A percentile compares a stretch with the other conserved stretches of the same genome.
phyloP scores from a whole-genome alignment of 2,329 filamentous ascomycete species.

The Keithomyces neogunnii region DNA sequence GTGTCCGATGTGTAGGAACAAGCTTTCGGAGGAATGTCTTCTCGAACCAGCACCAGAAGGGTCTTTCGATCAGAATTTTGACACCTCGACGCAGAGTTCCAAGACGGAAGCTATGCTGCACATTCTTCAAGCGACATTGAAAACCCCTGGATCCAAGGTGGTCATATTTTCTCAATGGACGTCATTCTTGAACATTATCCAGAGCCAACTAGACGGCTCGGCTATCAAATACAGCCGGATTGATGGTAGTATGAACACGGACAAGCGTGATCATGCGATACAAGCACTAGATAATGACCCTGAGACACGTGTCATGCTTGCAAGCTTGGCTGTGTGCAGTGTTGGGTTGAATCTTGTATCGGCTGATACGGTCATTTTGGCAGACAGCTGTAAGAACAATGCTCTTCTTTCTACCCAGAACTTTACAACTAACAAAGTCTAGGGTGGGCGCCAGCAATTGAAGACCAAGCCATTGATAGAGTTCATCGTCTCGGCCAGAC shows the following conservation, averaged over 20 bases:
- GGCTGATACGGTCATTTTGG: slow-evolving; percentile 76
- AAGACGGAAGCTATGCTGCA: slow-evolving; percentile 75
- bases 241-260: slow-evolving; percentile 69
- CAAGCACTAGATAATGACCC: slow-evolving; percentile 57
- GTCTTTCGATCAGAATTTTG: slow-evolving; percentile 40
- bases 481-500: slow-evolving; percentile 82
- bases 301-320: slow-evolving; percentile 66
- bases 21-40: slow-evolving; percentile 49
- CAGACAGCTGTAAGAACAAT: slow-evolving; percentile 56
- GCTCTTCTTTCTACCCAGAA: background rate
- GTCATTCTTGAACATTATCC: slow-evolving; percentile 62
- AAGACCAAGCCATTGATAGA: slow-evolving; percentile 84
- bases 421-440: slow-evolving; percentile 1
- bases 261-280: slow-evolving; percentile 64
- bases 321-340: slow-evolving; percentile 72
- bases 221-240: slow-evolving; percentile 62
- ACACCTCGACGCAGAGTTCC: slow-evolving; percentile 61
- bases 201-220: slow-evolving; percentile 54
- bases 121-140: slow-evolving; percentile 62
- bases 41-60: slow-evolving; percentile 57
- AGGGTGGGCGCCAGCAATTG: slow-evolving; percentile 88
- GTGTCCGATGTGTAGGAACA: slow-evolving; percentile 76
- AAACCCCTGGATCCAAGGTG: slow-evolving; percentile 56
- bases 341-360: slow-evolving; percentile 82
- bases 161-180: slow-evolving; percentile 75